phyloP scores from a whole-genome alignment of 257 asterid genomes.

The Haberlea rhodopensis region DNA sequence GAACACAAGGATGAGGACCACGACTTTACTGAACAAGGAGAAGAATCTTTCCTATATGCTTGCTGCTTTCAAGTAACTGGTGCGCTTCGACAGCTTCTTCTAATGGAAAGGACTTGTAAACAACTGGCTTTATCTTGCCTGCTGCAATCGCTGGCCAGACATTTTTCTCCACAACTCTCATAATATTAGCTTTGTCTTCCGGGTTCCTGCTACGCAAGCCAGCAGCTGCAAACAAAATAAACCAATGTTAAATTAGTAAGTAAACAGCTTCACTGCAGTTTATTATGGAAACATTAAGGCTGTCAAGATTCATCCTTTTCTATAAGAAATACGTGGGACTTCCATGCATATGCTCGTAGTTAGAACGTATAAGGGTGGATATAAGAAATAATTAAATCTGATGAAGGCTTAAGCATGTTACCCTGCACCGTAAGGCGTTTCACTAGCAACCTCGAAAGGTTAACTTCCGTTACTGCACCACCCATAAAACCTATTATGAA shows the following conservation, averaged over 20 bases:
- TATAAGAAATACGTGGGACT: neutral
- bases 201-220: conserved; percentile 63
- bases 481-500: conserved; percentile 95
- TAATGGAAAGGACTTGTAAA: conserved; percentile 57
- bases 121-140: conserved; percentile 75
- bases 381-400: neutral
- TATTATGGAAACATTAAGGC: neutral
- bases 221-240: conserved; percentile 51
- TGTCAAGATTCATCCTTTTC: conserved; percentile 5
- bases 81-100: conserved; percentile 81
- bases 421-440: conserved; percentile 90
- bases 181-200: conserved; percentile 75
- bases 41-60: conserved; percentile 82
- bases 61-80: conserved; percentile 81
- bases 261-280: neutral
- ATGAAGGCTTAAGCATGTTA: conserved; percentile 30
- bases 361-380: neutral
- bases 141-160: conserved; percentile 89
- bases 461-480: conserved; percentile 62
- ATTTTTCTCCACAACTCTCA: conserved; percentile 84
- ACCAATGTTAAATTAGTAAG: neutral
- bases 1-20: neutral
- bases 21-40: conserved; percentile 37
- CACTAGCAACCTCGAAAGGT: conserved; percentile 56
- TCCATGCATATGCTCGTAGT: neutral